Conservation (phyloP, 1,139 yeast species). For the Saccharomyces hybrid region DNA sequence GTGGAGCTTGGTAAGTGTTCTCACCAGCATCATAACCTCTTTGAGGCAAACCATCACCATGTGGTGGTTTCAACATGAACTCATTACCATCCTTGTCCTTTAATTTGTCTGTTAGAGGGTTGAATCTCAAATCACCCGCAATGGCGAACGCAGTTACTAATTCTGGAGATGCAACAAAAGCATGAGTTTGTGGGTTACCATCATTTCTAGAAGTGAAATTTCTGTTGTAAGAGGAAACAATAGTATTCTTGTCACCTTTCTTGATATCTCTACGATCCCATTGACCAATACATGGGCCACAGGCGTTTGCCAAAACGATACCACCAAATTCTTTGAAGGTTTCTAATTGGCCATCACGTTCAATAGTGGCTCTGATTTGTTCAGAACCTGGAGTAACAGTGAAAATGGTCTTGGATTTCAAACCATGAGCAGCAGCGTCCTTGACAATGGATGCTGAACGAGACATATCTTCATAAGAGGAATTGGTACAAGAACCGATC, state of each 20-base stretch:
- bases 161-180: constrained; percentile 97
- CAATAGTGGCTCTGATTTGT: constrained; percentile 97
- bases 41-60: constrained; percentile 88
- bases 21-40: constrained; percentile 91
- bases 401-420: constrained; percentile 82
- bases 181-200: constrained; percentile 97
- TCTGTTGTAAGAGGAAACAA: constrained; percentile 98
- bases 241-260: constrained; percentile 98
- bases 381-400: constrained; percentile 99
- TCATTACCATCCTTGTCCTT: constrained; percentile 93
- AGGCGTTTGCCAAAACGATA: constrained; percentile 93
- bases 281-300: constrained; percentile 99
- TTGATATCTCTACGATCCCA: constrained; percentile 98
- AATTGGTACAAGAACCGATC: constrained; percentile 98
- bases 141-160: constrained; percentile 93
- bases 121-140: constrained; percentile 96
- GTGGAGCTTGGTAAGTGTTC: constrained; percentile 98
- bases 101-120: constrained; percentile 93
- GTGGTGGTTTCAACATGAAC: constrained; percentile 85
- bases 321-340: constrained; percentile 93
- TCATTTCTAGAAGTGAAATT: constrained; percentile 98
- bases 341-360: constrained; percentile 90
- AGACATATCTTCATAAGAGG: constrained; percentile 98
- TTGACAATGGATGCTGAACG: constrained; percentile 91
- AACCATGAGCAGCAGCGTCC: constrained; percentile 87